Evolutionary conservation across 2,329 filamentous ascomycete genomes (phyloP), one percentile per base, ranked within the genome.

Genomic region (Parascedosporium putredinis): DNA sequence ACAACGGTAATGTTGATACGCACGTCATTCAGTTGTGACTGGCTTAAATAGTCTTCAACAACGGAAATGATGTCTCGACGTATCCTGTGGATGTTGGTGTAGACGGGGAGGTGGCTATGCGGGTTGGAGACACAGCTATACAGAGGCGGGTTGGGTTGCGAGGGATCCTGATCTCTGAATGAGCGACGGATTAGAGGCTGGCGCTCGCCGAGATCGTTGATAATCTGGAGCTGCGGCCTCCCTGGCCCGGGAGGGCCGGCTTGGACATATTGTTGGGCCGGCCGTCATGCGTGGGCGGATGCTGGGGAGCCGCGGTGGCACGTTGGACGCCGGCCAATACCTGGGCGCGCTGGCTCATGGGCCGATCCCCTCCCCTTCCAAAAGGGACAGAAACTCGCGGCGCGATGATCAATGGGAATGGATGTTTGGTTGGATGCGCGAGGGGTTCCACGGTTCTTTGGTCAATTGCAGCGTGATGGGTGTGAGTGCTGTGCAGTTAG

Each of bases 1-100:
- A 93, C 82, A 42, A 93, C 83, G 1, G 84, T 76, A 47, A 87
- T 77, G 61, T 93, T 93, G 72, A 93, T 88, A 52, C 86, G 78
- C 50, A 88, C 83, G 62, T 88, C 85, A 59, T 83, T 79, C 54
- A 94, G 70, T 69, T 93, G 87, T 18, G 49, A 36, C 7, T 50
- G 47, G 24, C 49, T 52, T 36, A 53, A 47, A 22, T 53, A 53
- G 42, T 55, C 51, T 33, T 54, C 48, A 46, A 83, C 78, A 25
- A 81, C 78, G 51, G 74, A 76, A 53, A 75, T 69, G 51, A 84
- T 76, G 62, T 84, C 79, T 61, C 78, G 74, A 31, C 79, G 74
- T 61, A 84, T 81, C 53, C 83, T 75, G 63, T 89, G 86, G 58
- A 89, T 88, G 55, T 83, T 89, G 46, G 78, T 84, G 67, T 89